Evolutionary conservation across 306 rosid genomes (phyloP), one percentile per base, ranked within the genome.

Genomic region (Malus sieversii): DNA sequence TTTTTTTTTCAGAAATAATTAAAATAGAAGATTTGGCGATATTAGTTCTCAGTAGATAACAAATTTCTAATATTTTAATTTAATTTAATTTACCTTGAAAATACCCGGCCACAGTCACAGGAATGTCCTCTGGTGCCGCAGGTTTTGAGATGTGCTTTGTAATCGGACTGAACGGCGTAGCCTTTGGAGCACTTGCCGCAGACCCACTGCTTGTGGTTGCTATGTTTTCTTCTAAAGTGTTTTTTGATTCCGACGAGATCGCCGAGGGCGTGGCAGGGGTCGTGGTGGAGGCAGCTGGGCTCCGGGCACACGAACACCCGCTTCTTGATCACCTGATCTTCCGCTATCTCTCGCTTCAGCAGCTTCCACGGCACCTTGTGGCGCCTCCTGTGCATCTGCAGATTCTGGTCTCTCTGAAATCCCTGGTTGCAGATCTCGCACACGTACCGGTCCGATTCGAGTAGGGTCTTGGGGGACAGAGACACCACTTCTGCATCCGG

Each of bases 361-460:
- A 95, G 22, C 46, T 95, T 95, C 99, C 99, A 95, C 0, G 99
- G 99, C 60, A 95, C 98, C 67, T 90, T 95, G 65, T 95, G 99
- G 52, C 98, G 80, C 16, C 99, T 64, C 52, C 97, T 75, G 69
- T 95, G 99, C 99, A 95, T 95, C 90, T 95, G 99, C 1, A 95
- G 97, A 74, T 95, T 95, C 86, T 95, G 99, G 85, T 95, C 99
- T 35, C 99, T 84, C 75, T 95, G 98, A 32, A 95, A 95, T 68
- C 98, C 99, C 68, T 92, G 97, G 83, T 90, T 92, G 82, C 99
- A 95, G 96, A 95, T 95, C 97, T 95, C 99, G 68, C 99, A 95
- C 25, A 95, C 97, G 46, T 95, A 95, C 10, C 93, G 81, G 73
- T 92, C 98, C 6, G 98, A 95, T 82, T 95, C 99, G 64, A 95